Conservation (phyloP, 2,329 filamentous ascomycete genomes). For the Capronia americana region DNA sequence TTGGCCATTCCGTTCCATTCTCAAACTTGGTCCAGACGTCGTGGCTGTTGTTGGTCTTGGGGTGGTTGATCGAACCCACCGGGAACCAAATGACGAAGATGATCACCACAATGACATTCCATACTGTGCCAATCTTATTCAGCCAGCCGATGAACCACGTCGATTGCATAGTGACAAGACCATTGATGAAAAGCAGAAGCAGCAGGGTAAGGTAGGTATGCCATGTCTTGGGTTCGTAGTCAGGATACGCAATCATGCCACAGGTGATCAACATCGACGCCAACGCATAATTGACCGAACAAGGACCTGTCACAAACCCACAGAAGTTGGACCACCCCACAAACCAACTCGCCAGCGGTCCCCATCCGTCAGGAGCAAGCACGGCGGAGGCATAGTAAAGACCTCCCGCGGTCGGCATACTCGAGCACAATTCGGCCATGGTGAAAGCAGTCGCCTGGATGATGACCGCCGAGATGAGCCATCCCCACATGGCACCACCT, state of each 20-base stretch:
- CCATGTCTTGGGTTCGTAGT: conserved; percentile 44
- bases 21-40: conserved; percentile 37
- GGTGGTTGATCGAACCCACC: conserved; percentile 43
- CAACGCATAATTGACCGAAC: conserved; percentile 46
- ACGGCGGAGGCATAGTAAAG: conserved; percentile 45
- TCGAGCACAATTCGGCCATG: conserved; percentile 47
- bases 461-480: conserved; percentile 43
- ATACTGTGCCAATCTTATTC: conserved; percentile 42
- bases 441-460: conserved; percentile 46
- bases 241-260: conserved; percentile 44
- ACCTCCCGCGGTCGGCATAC: conserved; percentile 46
- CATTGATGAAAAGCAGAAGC: conserved; percentile 43
- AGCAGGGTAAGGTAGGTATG: conserved; percentile 47
- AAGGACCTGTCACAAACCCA: conserved; percentile 43
- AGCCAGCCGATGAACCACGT: conserved; percentile 48
- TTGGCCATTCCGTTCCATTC: conserved; percentile 46
- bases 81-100: conserved; percentile 48
- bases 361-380: conserved; percentile 44
- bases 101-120: conserved; percentile 44
- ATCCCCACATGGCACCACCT: conserved; percentile 44
- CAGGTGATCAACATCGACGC: conserved; percentile 47
- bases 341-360: conserved; percentile 38
- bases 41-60: conserved; percentile 47
- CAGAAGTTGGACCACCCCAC: conserved; percentile 45
- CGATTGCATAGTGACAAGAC: conserved; percentile 45